phyloP scores from a whole-genome alignment of 2,329 filamentous ascomycete species.

The Apiospora marii region DNA sequence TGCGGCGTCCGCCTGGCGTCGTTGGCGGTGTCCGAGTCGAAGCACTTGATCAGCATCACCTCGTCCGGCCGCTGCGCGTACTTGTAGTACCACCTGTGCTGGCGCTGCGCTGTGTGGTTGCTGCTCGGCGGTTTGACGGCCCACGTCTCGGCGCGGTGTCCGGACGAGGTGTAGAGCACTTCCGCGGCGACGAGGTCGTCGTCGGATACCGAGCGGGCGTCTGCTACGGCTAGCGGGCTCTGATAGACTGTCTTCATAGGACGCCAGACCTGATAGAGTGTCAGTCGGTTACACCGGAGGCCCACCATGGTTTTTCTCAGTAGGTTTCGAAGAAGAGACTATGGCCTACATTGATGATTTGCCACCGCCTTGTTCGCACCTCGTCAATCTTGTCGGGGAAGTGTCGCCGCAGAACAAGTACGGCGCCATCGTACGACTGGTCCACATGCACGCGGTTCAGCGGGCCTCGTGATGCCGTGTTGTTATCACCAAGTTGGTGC shows the following conservation, averaged over 20 bases:
- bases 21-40: slow-evolving; percentile 60
- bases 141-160: slow-evolving; percentile 56
- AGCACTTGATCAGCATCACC: slow-evolving; percentile 65
- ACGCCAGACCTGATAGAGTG: slow-evolving; percentile 44
- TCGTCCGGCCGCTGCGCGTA: slow-evolving; percentile 57
- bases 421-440: slow-evolving; percentile 54
- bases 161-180: background rate
- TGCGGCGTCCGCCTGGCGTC: slow-evolving; percentile 58
- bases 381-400: slow-evolving; percentile 49
- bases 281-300: background rate
- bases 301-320: background rate
- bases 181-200: slow-evolving; percentile 54
- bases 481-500: background rate
- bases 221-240: slow-evolving; percentile 60
- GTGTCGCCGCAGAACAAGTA: slow-evolving; percentile 47
- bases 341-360: slow-evolving; percentile 56
- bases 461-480: slow-evolving; percentile 41
- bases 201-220: slow-evolving; percentile 56
- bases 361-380: slow-evolving; percentile 52
- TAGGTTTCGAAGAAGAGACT: too few species aligned
- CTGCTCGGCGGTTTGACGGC: slow-evolving; percentile 36
- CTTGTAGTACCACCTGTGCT: slow-evolving; percentile 60
- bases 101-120: slow-evolving; percentile 22
- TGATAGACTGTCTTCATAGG: slow-evolving; percentile 57
- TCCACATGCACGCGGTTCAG: slow-evolving; percentile 62